Percentiles rank a stretch among this genome's conserved stretches.
These are phyloP conservation scores for Gaeumannomyces sp. DNA, from an alignment of 2,329 filamentous ascomycete species.

Conservation along the genomic window DNA sequence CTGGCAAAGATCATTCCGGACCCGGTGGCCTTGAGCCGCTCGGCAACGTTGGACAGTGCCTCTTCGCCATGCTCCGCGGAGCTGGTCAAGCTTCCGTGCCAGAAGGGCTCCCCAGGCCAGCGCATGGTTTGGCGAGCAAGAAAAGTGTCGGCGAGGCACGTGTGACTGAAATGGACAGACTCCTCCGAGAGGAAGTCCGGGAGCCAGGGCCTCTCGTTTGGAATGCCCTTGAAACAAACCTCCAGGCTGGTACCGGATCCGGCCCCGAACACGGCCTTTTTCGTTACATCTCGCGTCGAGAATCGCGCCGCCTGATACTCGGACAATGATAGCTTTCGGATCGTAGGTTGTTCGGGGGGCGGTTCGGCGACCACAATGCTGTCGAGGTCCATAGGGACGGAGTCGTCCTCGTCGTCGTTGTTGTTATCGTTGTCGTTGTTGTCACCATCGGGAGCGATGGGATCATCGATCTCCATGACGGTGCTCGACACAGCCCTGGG, in stretches of 20 bases:
- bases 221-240: constrained; percentile 22
- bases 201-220: constrained; percentile 18
- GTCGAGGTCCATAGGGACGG: not conserved
- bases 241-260: constrained; percentile 12
- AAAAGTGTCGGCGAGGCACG: constrained; percentile 22
- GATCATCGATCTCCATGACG: not conserved
- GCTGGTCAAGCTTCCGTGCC: constrained; percentile 20
- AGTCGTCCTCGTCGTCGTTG: not conserved
- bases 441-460: not conserved
- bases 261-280: constrained; percentile 13
- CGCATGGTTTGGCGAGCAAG: constrained; percentile 12
- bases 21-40: constrained; percentile 28
- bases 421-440: not conserved
- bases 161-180: constrained; percentile 23
- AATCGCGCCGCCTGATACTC: not conserved
- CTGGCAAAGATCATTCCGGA: constrained; percentile 30
- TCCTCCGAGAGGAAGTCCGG: constrained; percentile 19
- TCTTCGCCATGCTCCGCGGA: constrained; percentile 9
- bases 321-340: constrained; percentile 2
- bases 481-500: not conserved
- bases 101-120: constrained; percentile 14
- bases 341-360: not conserved
- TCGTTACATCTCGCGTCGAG: not conserved
- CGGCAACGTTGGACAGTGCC: constrained; percentile 23
- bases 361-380: not conserved